Evolutionary conservation across 1,284 basidiomycete species (phyloP).

Genomic region (Hymenochaete sp.): DNA sequence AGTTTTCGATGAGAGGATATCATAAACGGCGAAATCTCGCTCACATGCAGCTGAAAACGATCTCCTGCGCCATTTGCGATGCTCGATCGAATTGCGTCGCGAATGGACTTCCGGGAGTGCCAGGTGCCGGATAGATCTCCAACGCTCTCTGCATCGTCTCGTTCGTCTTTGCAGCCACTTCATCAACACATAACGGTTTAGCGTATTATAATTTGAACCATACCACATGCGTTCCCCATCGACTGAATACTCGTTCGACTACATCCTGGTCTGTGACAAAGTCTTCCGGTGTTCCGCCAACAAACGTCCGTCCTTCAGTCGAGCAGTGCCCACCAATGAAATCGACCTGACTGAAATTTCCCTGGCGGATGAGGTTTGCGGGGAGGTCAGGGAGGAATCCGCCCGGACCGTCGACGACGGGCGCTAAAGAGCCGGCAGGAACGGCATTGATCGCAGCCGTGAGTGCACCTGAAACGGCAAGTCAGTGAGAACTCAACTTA

Average conservation of each 20-base stretch:
- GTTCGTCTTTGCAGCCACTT: conserved; percentile 35
- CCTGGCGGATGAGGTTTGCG: conserved; percentile 31
- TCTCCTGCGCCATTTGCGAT: conserved; percentile 34
- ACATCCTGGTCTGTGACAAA: conserved; percentile 36
- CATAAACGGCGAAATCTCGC: conserved; percentile 17
- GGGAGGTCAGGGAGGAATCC: conserved; percentile 37
- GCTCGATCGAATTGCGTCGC: conserved; percentile 35
- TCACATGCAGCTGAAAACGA: conserved; percentile 39
- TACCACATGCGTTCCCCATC: conserved; percentile 27
- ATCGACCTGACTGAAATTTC: conserved; percentile 33
- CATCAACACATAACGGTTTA: not conserved
- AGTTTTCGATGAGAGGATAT: not conserved
- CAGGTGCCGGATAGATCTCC: conserved; percentile 33
- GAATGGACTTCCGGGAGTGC: conserved; percentile 30
- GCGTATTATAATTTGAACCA: not conserved
- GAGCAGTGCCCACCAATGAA: conserved; percentile 38
- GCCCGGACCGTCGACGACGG: conserved; percentile 31
- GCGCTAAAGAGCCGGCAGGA: conserved; percentile 29
- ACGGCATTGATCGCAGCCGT: conserved; percentile 32
- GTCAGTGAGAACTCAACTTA: conserved; percentile 3
- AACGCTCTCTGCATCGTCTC: conserved; percentile 31
- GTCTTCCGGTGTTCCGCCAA: conserved; percentile 30
- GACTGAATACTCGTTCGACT: conserved; percentile 29
- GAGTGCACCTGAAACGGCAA: conserved; percentile 25
- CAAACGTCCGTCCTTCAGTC: conserved; percentile 36